Percentiles rank a stretch among this genome's conserved stretches.
These are phyloP conservation scores for Puccinia triticina DNA, from an alignment of 1,284 basidiomycete species.

Conservation along the genomic window DNA sequence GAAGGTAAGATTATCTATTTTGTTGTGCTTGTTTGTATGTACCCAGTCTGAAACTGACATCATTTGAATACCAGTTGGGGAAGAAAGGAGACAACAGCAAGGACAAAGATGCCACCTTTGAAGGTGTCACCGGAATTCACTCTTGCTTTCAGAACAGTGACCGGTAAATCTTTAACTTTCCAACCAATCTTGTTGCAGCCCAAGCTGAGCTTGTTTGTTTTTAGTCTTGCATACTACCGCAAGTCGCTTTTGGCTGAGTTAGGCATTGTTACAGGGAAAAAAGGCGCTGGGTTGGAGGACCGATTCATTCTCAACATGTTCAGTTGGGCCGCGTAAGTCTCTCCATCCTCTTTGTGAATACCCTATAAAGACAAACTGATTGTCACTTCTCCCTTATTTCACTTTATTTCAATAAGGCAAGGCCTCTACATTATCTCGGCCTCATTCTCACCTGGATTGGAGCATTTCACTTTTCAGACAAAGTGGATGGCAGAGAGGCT, in stretches of 20 bases:
- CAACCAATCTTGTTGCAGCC: too few relatives aligned
- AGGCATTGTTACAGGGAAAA: not conserved
- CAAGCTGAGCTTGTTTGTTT: too few relatives aligned
- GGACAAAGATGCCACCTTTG: not conserved
- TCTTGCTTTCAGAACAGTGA: not conserved
- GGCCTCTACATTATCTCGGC: constrained; percentile 5
- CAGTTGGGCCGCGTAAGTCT: not conserved
- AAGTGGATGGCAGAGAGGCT: constrained; percentile 4
- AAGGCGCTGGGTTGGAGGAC: not conserved
- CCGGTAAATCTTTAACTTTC: too few relatives aligned
- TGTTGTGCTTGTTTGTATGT: too few relatives aligned
- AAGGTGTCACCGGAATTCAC: not conserved
- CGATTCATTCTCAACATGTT: constrained; percentile 2
- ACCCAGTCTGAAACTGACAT: too few relatives aligned
- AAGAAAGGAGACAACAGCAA: too few relatives aligned
- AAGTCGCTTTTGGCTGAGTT: not conserved
- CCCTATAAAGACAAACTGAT: too few relatives aligned
- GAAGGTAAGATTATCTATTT: too few relatives aligned
- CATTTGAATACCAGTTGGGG: not conserved
- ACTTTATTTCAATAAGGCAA: not conserved
- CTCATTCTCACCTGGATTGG: not conserved
- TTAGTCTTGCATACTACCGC: not conserved
- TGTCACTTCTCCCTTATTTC: not conserved
- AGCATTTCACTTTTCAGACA: too few relatives aligned
- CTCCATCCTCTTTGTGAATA: too few relatives aligned